Evolutionary conservation across 768 basidiomycete species (phyloP).

Genomic region (Termitomyces bulborhizus): DNA sequence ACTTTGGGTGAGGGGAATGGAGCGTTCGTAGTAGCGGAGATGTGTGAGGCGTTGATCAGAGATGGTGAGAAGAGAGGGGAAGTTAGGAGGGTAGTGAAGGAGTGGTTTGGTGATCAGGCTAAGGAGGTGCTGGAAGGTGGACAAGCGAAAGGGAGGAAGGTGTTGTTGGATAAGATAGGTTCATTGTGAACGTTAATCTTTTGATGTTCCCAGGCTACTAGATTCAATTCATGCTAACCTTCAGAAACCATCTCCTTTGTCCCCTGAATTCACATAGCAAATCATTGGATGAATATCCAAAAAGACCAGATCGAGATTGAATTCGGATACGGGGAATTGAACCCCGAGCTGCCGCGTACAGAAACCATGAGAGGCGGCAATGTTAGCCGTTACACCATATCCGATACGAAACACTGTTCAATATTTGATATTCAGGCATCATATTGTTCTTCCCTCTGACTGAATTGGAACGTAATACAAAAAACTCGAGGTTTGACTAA

Average conservation of each 20-base stretch:
- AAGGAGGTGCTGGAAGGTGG: conserved; percentile 42
- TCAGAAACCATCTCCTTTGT: not conserved
- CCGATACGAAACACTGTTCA: conserved; percentile 12
- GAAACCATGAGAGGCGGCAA: conserved; percentile 43
- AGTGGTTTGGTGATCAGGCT: conserved; percentile 52
- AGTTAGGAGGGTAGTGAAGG: conserved; percentile 39
- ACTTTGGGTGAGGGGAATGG: conserved; percentile 51
- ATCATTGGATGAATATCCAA: no score
- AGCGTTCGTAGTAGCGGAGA: conserved; percentile 69
- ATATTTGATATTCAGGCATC: no score
- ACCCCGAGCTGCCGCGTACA: conserved; percentile 48
- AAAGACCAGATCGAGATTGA: no score
- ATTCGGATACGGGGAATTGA: conserved; percentile 46
- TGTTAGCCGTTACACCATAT: conserved; percentile 58
- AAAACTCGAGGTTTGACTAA: no score
- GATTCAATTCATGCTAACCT: not conserved
- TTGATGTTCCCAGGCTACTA: not conserved
- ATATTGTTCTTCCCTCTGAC: no score
- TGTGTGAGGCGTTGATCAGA: conserved; percentile 51
- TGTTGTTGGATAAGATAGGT: conserved; percentile 57
- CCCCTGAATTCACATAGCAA: not conserved
- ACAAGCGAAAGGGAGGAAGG: conserved; percentile 62
- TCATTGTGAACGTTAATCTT: conserved; percentile 17
- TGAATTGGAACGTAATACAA: no score
- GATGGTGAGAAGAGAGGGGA: conserved; percentile 27